These are phyloP conservation scores for Lachnum nothofagi DNA, from an alignment of 2,329 filamentous ascomycete species.

Conservation along the genomic window DNA sequence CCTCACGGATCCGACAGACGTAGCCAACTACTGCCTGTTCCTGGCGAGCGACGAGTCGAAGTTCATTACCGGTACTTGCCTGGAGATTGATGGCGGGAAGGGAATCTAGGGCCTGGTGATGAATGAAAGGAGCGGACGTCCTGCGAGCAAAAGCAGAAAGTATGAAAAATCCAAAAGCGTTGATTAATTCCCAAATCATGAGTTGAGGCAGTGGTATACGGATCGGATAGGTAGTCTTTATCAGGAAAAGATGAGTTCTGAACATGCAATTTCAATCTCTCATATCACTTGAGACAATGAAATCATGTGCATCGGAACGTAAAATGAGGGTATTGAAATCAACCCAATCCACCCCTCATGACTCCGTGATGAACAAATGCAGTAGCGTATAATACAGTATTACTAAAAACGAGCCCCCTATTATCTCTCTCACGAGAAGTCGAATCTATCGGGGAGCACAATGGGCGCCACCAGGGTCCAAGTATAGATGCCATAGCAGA, in stretches of 20 bases:
- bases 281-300: too few relatives aligned
- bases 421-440: conserved; percentile 39
- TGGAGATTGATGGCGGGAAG: conserved; percentile 58
- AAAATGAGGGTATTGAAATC: too few relatives aligned
- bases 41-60: conserved; percentile 65
- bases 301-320: too few relatives aligned
- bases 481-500: conserved; percentile 87
- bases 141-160: not conserved
- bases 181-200: too few relatives aligned
- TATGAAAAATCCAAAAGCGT: too few relatives aligned
- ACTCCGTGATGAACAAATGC: too few relatives aligned
- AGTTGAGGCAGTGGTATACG: too few relatives aligned
- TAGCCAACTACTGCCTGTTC: conserved; percentile 67
- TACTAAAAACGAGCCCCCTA: not conserved
- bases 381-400: conserved; percentile 1
- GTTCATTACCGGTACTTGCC: conserved; percentile 68
- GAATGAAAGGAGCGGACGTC: not conserved
- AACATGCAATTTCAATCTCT: too few relatives aligned
- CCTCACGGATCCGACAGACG: conserved; percentile 55
- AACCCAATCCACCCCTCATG: too few relatives aligned
- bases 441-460: conserved; percentile 80
- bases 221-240: too few relatives aligned
- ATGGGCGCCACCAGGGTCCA: conserved; percentile 91
- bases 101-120: conserved; percentile 26
- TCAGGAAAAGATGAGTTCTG: too few relatives aligned